Base-by-base conservation (phyloP, 1,284 basidiomycete species). In the Tilletia caries region DNA sequence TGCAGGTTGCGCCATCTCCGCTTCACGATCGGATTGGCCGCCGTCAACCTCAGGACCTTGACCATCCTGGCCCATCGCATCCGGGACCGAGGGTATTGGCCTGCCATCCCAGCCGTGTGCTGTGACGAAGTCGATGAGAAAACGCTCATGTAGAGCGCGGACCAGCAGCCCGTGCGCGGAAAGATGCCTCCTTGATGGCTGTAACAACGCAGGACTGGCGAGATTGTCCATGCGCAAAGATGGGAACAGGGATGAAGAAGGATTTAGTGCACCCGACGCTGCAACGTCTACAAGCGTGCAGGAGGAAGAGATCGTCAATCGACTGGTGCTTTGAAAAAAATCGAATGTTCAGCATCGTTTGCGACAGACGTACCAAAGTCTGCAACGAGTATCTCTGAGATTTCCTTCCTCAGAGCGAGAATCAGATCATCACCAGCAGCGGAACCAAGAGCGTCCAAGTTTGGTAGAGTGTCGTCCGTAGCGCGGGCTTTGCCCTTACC, bases 401-500 rank as follows among this genome's bases (percentile, higher is more conserved):
- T 62, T 29, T 13, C 27, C 12, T 33, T 18, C 20, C 58, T 33
- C 5, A 62, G 29, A 0, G 10, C 32, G 58, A 29, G 15, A 18
- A 62, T 62, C 10, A 41, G 37, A 41, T 41, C 37, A 41, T 41
- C 37, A 41, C 1, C 37, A 15, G 37, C 10, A 41, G 37, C 37
- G 37, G 37, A 41, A 15, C 37, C 37, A 41, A 41, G 37, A 41
- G 37, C 10, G 37, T 41, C 37, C 37, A 41, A 41, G 1, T 33
- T 12, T 15, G 33, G 15, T 6, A 34, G 27, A 15, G 2, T 62
- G 33, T 62, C 58, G 29, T 33, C 33, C 15, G 27, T n/a, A 13
- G 58, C 58, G 15, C 58, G 58, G 29, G 20, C 58, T 62, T 62
- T 62, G 15, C 58, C 58, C 18, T 62, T 62, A 3, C 58, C 33